These are phyloP conservation scores for Discostella stelligeroides DNA, from an alignment of 108 stramenopile species.

Conservation along the genomic window DNA sequence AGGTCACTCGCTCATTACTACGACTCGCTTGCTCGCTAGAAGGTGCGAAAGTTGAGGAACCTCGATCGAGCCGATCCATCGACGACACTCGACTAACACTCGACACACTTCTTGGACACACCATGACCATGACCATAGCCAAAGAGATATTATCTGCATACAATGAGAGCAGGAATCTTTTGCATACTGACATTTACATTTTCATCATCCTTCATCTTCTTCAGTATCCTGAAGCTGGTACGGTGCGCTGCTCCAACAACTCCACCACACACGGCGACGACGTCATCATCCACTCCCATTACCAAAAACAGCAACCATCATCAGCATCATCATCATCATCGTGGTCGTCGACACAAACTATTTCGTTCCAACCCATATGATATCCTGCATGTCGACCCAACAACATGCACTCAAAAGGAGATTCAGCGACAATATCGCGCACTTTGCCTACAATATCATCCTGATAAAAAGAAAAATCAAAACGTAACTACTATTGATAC, in stretches of 20 bases:
- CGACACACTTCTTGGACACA: no score
- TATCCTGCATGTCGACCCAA: constrained; percentile 50
- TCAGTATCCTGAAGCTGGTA: background rate
- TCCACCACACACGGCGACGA: no score
- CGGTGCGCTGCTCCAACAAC: background rate
- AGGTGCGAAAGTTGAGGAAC: no score
- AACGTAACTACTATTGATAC: constrained; percentile 31
- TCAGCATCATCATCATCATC: background rate
- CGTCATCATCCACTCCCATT: background rate
- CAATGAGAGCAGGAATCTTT: background rate
- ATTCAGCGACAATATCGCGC: constrained; percentile 63
- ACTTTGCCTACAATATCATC: constrained; percentile 74
- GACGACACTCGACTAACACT: no score
- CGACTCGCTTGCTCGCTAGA: no score
- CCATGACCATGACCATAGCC: no score
- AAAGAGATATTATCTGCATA: no score
- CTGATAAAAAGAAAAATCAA: constrained; percentile 67
- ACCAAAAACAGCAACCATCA: constrained; percentile 1
- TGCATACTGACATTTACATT: background rate
- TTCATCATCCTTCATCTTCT: background rate
- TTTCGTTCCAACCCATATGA: constrained; percentile 63
- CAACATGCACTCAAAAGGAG: constrained; percentile 53
- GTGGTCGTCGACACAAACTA: background rate
- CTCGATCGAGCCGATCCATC: no score
- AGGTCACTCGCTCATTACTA: no score